Evolutionary conservation across 768 basidiomycete genomes (phyloP), one percentile per base, ranked within the genome.

Genomic region (Cystobasidium onofrii): DNA sequence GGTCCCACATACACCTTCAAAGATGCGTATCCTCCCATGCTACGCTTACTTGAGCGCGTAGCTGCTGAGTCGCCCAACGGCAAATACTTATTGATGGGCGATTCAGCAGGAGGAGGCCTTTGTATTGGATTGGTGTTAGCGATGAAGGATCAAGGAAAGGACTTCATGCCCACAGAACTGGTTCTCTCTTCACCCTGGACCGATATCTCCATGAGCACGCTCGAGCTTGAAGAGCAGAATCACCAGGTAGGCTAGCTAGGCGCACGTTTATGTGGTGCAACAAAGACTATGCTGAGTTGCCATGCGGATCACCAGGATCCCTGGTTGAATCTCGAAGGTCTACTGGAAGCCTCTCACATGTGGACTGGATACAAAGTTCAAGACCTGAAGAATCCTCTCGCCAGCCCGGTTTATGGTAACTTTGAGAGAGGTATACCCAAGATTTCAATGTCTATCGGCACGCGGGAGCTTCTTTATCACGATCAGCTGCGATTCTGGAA

Each of bases 21-120:
- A 46, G 44, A 41, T 20, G 63, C 63, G 3, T 64, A 41, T 39
- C 63, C 63, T 13, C 63, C 31, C 31, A 41, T 64, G 63, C 10
- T 64, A 15, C 36, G 36, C 10, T 34, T 64, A 20, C 63, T 64
- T 17, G 63, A 64, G 34, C 63, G 36, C 2, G 27, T 29, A 4
- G 25, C 57, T 17, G 27, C 57, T 29, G 36, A 41, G 15, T 12
- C 63, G 15, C 15, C 36, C 10, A 64, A 41, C n/a, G 39, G 63
- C 31, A 64, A 46, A 29, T 64, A 64, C 39, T 34, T 64, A 15
- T 25, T 64, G 2, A 41, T 64, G 36, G 63, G 63, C 27, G 63
- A 64, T 64, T 64, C 63, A 36, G 63, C 63, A 39, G 63, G 63
- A 34, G 63, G 63, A 1, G 63, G 63, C 23, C 39, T 64, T 20